These are phyloP conservation scores for Rosa persica DNA, from an alignment of 306 rosid genomes.

Conservation along the genomic window DNA sequence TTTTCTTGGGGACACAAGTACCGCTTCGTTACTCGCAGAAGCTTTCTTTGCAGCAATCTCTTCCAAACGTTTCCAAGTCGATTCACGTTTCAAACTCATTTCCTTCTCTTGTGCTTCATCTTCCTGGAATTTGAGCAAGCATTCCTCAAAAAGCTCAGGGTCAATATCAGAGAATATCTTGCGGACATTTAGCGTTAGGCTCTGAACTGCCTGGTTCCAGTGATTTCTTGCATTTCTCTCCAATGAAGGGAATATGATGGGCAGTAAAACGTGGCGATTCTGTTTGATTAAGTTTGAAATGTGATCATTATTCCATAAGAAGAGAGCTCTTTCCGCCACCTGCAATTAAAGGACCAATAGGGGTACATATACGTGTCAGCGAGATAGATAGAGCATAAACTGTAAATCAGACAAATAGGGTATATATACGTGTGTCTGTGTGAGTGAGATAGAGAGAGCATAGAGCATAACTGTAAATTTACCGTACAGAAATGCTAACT, in stretches of 20 bases:
- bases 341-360: constrained; percentile 30
- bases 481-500: not conserved
- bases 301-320: constrained; percentile 94
- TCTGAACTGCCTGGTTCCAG: constrained; percentile 96
- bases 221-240: constrained; percentile 74
- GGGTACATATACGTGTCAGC: not conserved
- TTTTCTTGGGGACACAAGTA: constrained; percentile 67
- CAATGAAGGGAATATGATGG: constrained; percentile 79
- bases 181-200: constrained; percentile 76
- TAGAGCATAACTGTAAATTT: not conserved
- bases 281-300: constrained; percentile 78
- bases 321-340: constrained; percentile 98
- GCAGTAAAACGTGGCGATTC: constrained; percentile 70
- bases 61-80: constrained; percentile 81
- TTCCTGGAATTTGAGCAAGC: constrained; percentile 69
- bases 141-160: constrained; percentile 75
- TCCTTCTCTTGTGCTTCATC: constrained; percentile 62
- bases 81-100: constrained; percentile 51
- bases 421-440: not conserved
- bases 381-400: not conserved
- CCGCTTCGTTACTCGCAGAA: constrained; percentile 60
- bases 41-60: constrained; percentile 81
- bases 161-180: constrained; percentile 78
- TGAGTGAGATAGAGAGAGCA: not conserved
- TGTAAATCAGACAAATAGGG: not conserved